A percentile compares a stretch with the other conserved stretches of the same genome.
Conservation (phyloP, 768 basidiomycete species). For the Boletellus ananiceps region DNA sequence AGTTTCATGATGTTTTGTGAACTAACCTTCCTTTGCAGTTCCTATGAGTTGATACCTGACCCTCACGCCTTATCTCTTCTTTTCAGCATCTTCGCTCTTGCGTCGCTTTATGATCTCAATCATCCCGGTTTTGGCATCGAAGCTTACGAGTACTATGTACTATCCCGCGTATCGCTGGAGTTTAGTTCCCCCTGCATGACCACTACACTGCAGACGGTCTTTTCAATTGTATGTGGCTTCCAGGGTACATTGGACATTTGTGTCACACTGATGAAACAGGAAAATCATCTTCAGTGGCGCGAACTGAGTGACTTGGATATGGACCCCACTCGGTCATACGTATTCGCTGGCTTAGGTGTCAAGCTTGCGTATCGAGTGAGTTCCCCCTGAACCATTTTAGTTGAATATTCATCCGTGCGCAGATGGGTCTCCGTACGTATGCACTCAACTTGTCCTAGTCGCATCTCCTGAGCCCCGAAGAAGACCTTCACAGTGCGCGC, state of each 20-base stretch:
- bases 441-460: not conserved
- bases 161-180: slow-evolving; percentile 50
- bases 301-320: slow-evolving; percentile 52
- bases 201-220: slow-evolving; percentile 53
- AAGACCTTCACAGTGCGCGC: slow-evolving; percentile 56
- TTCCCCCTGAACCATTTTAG: slow-evolving; percentile 5
- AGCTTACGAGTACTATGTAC: slow-evolving; percentile 58
- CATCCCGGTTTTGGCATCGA: slow-evolving; percentile 45
- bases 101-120: slow-evolving; percentile 53
- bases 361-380: slow-evolving; percentile 58
- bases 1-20: not conserved
- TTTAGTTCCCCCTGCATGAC: slow-evolving; percentile 42
- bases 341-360: slow-evolving; percentile 54
- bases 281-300: slow-evolving; percentile 45
- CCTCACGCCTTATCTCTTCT: slow-evolving; percentile 59
- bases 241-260: slow-evolving; percentile 11
- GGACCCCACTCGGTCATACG: slow-evolving; percentile 48
- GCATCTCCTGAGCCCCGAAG: not conserved
- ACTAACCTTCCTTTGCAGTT: slow-evolving; percentile 26
- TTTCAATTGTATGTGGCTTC: slow-evolving; percentile 46
- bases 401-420: not conserved
- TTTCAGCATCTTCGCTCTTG: slow-evolving; percentile 64
- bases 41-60: slow-evolving; percentile 35
- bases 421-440: slow-evolving; percentile 53
- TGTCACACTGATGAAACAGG: slow-evolving; percentile 21